phyloP scores from a whole-genome alignment of 306 rosid species.

The Trifolium fragiferum region DNA sequence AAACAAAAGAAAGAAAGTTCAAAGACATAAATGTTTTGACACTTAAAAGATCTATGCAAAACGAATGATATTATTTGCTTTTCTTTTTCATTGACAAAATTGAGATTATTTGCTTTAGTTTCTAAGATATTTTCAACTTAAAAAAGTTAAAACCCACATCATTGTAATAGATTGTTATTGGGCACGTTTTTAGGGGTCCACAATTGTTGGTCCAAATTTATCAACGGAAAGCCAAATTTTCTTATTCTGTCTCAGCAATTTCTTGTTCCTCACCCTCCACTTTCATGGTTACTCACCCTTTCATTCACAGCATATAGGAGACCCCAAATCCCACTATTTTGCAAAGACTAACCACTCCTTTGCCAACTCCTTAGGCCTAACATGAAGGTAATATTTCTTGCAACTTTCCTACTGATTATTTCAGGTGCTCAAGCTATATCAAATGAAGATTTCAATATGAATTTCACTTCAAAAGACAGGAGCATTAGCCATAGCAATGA shows the following conservation, averaged over 20 bases:
- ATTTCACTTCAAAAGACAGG: constrained; percentile 30
- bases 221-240: not conserved
- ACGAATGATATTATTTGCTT: no score
- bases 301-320: not conserved
- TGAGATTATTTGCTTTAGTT: no score
- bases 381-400: constrained; percentile 30
- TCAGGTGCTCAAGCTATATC: constrained; percentile 25
- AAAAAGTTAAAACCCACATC: no score
- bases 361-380: not conserved
- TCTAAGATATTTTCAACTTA: no score
- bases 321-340: not conserved
- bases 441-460: not conserved
- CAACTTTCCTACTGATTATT: constrained; percentile 20
- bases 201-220: not conserved
- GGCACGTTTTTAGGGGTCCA: not conserved
- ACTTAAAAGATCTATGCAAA: not conserved
- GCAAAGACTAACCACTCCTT: not conserved
- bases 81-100: no score
- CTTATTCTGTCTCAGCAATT: not conserved
- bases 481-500: constrained; percentile 24
- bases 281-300: not conserved
- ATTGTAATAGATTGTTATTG: not conserved
- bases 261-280: not conserved
- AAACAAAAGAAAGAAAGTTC: no score
- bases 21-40: no score